Evolutionary conservation across 176 grass and related monocot species (phyloP).

Genomic region (Oryza longistaminata): DNA sequence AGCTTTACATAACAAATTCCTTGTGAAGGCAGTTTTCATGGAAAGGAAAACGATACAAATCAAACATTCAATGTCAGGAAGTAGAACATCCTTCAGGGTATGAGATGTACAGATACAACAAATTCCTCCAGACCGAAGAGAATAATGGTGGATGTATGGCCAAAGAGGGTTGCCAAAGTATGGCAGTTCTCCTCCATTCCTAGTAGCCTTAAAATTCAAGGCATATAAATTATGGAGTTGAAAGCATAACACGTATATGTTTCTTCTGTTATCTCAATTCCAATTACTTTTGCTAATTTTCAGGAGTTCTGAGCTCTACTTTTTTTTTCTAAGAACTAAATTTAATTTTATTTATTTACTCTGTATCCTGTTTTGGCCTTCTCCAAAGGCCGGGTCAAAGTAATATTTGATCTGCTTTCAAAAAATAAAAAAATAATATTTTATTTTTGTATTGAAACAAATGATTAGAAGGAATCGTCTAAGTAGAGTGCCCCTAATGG

Average conservation of each 20-base stretch:
- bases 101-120: not conserved
- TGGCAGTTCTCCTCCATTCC: not conserved
- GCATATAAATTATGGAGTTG: not conserved
- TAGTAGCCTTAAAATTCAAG: not conserved
- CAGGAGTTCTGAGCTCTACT: not conserved
- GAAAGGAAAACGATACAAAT: not conserved
- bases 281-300: not conserved
- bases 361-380: too few relatives aligned
- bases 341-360: not conserved
- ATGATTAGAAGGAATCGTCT: not conserved
- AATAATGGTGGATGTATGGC: not conserved
- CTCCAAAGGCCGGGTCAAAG: too few relatives aligned
- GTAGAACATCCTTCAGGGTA: not conserved
- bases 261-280: not conserved
- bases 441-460: not conserved
- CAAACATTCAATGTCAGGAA: slow-evolving; percentile 1
- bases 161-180: not conserved
- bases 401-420: too few relatives aligned
- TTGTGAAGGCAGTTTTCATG: not conserved
- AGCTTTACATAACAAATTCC: not conserved
- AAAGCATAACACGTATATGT: not conserved
- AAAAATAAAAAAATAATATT: too few relatives aligned
- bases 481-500: not conserved
- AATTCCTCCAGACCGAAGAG: not conserved
- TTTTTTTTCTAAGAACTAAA: not conserved